These are phyloP conservation scores for Ceratobasidium sp. DNA, from an alignment of 1,284 basidiomycete species.

Conservation along the genomic window DNA sequence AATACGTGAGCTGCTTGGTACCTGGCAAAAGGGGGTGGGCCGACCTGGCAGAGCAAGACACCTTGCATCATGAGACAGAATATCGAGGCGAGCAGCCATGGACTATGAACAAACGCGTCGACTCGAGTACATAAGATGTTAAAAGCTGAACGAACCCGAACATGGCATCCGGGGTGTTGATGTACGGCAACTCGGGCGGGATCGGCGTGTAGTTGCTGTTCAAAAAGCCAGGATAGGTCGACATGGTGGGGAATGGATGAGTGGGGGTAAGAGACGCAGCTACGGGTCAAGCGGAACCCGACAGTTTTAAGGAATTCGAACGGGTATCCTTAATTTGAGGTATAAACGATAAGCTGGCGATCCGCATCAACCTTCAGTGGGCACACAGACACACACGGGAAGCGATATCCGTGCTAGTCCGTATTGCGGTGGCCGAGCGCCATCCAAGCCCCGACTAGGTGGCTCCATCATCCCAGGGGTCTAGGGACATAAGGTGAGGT, in stretches of 20 bases:
- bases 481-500: not conserved
- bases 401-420: constrained; percentile 2
- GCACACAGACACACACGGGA: constrained; percentile 3
- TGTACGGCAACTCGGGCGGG: constrained; percentile 20
- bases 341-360: constrained; percentile 28
- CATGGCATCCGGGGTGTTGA: constrained; percentile 29
- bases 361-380: constrained; percentile 15
- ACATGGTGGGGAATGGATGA: constrained; percentile 15
- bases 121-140: not conserved
- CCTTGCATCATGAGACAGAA: constrained; percentile 37
- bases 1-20: not conserved
- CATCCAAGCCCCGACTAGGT: not conserved
- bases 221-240: constrained; percentile 36
- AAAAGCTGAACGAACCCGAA: not conserved
- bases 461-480: constrained; percentile 2
- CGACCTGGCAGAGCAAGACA: constrained; percentile 27
- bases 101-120: constrained; percentile 7
- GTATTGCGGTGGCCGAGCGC: constrained; percentile 16
- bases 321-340: constrained; percentile 10
- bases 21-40: not conserved
- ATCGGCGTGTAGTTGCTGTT: constrained; percentile 33
- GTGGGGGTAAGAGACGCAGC: not conserved
- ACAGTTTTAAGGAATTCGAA: not conserved
- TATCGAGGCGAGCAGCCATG: constrained; percentile 32
- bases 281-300: not conserved